Base-by-base conservation (phyloP, 129 eudicot genomes). In the Escallonia herrerae region DNA sequence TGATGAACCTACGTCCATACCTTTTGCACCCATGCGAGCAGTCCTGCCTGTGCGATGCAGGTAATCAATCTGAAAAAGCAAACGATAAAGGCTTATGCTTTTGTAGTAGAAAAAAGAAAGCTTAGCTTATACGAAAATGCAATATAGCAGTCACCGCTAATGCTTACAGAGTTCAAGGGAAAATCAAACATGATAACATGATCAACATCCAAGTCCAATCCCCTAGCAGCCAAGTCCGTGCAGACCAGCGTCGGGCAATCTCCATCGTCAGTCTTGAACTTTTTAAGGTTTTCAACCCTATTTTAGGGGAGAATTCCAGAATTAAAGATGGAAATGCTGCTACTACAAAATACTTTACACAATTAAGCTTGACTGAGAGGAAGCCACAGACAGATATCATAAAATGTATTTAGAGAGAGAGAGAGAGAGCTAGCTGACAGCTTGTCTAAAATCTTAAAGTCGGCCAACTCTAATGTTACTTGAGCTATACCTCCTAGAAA, bases 21-120 rank as follows among this genome's bases (percentile, higher is more conserved):
- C 97, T 84, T 90, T 90, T 44, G 98, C 98, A 38, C 98, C 98
- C 98, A 91, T 91, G 65, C 98, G 98, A 57, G 98, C 98, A 65
- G 98, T 91, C 80, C 98, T 87, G 73, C 98, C 98, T 40, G 98
- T 91, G 46, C 98, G 89, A 77, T 91, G 98, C 65, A 91, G 98
- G 75, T 91, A 91, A 74, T 91, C 98, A 69, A 91, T 84, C 98
- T 91, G 71, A 64, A 73, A 65, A 6, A 62, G 48, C 33, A 68
- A 61, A 49, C 63, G 45, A 54, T 49, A 8, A 67, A 3, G 33
- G 6, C 55, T 80, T 48, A 38, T 15, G 40, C 42, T 56, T 56
- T 38, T 13, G 55, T 40, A 44, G 40, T 2, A 58, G 4, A 3
- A 48, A 15, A 48, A 45, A 22, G 33, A 22, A 22, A n/a, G n/a